Base-by-base conservation (phyloP, 2,329 filamentous ascomycete species). In the Metarhizium robertsii region DNA sequence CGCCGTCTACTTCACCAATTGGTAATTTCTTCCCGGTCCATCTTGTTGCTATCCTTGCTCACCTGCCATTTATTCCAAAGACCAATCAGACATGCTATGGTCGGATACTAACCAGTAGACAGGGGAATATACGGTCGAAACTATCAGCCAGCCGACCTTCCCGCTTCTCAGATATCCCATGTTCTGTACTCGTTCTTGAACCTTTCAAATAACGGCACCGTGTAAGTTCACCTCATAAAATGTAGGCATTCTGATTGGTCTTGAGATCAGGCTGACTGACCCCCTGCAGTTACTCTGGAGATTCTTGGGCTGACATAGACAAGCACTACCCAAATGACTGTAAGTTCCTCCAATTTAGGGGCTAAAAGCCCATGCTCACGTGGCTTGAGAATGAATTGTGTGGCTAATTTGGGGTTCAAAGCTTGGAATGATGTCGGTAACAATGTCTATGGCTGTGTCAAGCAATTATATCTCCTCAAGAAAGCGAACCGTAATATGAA, bases 141-240 rank as follows among this genome's bases (percentile, higher is more conserved):
- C 61, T 90, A 87, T 67, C 79, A 87, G 55, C 86, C 88, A 0
- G 79, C 86, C 53, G 77, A 90, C 61, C 77, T 95, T 8, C 86
- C 86, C 0, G 81, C 77, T 2, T 76, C 81, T 2, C 76, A 90
- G 59, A 73, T 95, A 53, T 92, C 87, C 0, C 88, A 94, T 63
- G 76, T 95, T 2, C 77, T 95, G 2, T 95, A 83, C 64, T 80
- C 90, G 2, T 96, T 96, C 69, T 87, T 89, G 63, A 92, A 95
- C 65, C 70, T 95, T 18, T 75, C 76, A 8, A 67, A 80, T 0
- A 81, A 86, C 53, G 91, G 91, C 38, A 86, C 88, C 62, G 87
- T 92, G 71, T 86, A 78, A 65, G 77, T 68, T 36, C 7, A 45
- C 20, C 34, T 25, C 7, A 46, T n/a, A 13, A 32, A 5, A 4